Base-by-base conservation (phyloP, 129 eudicot genomes). In the Pseudognaphalium luteoalbum region DNA sequence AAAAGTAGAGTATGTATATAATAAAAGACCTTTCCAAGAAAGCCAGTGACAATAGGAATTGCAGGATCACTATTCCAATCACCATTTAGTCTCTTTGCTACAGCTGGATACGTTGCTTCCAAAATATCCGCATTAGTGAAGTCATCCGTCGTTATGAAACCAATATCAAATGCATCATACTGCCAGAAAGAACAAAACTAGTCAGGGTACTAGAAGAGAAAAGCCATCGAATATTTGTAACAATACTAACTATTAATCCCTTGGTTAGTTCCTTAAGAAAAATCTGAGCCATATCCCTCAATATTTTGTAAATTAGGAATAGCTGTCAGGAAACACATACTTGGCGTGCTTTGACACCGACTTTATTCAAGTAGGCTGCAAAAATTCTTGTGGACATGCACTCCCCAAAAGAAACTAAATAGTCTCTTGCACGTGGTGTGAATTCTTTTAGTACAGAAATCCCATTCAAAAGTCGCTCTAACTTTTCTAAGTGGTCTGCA, bases 371-470 rank as follows among this genome's bases (percentile, higher is more conserved):
- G 76, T 89, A 91, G 0, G 92, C 94, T 20, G 99, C 89, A 87
- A 95, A 95, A 65, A 95, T 86, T 83, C 99, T 84, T 9, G 99
- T 95, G 59, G 99, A 95, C 90, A 95, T 87, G 87, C 99, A 91
- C 78, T 95, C 99, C 56, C 99, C 99, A 77, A 91, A 95, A 3
- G 99, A 95, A 34, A 91, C 99, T 54, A 95, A 68, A 85, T 86
- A 91, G 82, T 91, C 99, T 78, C 73, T 95, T 75, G 99, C 86
- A 39, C 99, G 96, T 63, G 57, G 87, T 32, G 99, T 95, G 81
- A 95, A 68, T 84, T 95, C 99, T 76, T 95, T 95, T 88, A 95
- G 89, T 86, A 84, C 89, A 16, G 89, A 87, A 83, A 95, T 89
- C 70, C 96, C 97, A 62, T 88, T 91, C 80, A 95, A 74, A 77